A percentile compares a stretch with the other conserved stretches of the same genome.
These are phyloP conservation scores for Mrakia gelida DNA, from an alignment of 768 basidiomycete species.

Conservation along the genomic window DNA sequence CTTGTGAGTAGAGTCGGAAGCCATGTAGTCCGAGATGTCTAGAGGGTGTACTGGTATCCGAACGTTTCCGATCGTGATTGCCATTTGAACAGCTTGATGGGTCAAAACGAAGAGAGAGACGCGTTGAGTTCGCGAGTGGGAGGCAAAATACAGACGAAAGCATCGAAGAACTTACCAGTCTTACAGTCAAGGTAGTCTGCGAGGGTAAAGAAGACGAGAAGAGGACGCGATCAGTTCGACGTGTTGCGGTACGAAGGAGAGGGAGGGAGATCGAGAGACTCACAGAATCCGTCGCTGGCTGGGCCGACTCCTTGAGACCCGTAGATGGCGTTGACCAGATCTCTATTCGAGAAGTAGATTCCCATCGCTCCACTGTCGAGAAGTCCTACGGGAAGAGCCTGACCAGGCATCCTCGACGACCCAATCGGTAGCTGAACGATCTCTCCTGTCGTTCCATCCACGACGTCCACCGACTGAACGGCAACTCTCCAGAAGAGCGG, in stretches of 20 bases:
- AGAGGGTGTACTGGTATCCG: conserved; percentile 24
- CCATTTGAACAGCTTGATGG: conserved; percentile 20
- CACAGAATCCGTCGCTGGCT: conserved; percentile 13
- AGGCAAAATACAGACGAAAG: background rate
- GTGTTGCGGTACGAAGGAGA: background rate
- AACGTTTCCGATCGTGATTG: conserved; percentile 20
- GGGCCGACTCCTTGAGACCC: conserved; percentile 20
- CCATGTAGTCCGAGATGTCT: conserved; percentile 19
- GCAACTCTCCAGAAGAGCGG: conserved; percentile 27
- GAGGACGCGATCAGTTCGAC: background rate
- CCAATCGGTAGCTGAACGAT: conserved; percentile 3
- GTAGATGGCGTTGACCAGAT: conserved; percentile 24
- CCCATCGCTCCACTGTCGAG: conserved; percentile 29
- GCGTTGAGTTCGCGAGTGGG: background rate
- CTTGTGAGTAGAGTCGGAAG: conserved; percentile 12
- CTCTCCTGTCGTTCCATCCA: conserved; percentile 8
- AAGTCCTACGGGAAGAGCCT: conserved; percentile 30
- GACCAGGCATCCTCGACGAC: background rate
- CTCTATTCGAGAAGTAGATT: conserved; percentile 19
- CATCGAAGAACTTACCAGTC: background rate
- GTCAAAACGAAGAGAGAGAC: background rate
- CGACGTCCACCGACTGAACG: conserved; percentile 15
- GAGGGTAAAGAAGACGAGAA: too few species aligned
- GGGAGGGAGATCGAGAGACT: background rate
- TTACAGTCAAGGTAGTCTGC: background rate